These are phyloP conservation scores for Stylosanthes scabra DNA, from an alignment of 331 rosid genomes.

Conservation along the genomic window DNA sequence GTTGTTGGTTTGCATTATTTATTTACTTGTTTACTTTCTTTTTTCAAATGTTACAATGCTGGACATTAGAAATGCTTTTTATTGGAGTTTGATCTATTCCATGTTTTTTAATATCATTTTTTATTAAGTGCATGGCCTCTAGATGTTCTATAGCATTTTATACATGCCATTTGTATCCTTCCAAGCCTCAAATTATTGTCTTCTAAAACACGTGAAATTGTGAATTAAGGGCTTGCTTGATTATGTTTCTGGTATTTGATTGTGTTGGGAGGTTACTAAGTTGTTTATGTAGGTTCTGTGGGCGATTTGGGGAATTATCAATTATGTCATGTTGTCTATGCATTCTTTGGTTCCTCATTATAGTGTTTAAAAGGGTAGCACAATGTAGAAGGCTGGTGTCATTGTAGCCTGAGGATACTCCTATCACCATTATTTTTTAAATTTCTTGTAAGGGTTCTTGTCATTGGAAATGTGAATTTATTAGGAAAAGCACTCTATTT, in stretches of 20 bases:
- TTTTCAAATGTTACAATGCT: background rate
- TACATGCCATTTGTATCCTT: slow-evolving; percentile 8
- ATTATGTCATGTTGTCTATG: slow-evolving; percentile 8
- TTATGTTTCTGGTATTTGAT: slow-evolving; percentile 16
- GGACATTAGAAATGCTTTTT: slow-evolving; percentile 21
- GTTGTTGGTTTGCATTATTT: slow-evolving; percentile 15
- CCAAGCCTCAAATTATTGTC: background rate
- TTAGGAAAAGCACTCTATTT: slow-evolving; percentile 14
- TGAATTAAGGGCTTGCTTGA: slow-evolving; percentile 17
- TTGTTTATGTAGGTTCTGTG: slow-evolving; percentile 35
- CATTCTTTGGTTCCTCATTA: slow-evolving; percentile 30
- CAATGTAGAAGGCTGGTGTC: slow-evolving; percentile 2
- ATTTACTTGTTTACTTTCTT: background rate
- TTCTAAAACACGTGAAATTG: slow-evolving; percentile 6
- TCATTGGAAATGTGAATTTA: slow-evolving; percentile 25
- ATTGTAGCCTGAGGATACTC: background rate
- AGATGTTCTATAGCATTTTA: background rate
- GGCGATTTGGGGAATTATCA: background rate
- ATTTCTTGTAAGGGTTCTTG: slow-evolving; percentile 33
- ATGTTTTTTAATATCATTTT: slow-evolving; percentile 7
- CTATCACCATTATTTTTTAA: background rate
- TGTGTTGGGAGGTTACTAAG: slow-evolving; percentile 15
- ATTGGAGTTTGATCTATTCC: slow-evolving; percentile 4
- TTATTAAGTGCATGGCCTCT: background rate
- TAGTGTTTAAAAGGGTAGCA: slow-evolving; percentile 1